A percentile compares a stretch with the other conserved stretches of the same genome.
Evolutionary conservation across 345 rosid genomes (phyloP).

Genomic region (Salix caprea): DNA sequence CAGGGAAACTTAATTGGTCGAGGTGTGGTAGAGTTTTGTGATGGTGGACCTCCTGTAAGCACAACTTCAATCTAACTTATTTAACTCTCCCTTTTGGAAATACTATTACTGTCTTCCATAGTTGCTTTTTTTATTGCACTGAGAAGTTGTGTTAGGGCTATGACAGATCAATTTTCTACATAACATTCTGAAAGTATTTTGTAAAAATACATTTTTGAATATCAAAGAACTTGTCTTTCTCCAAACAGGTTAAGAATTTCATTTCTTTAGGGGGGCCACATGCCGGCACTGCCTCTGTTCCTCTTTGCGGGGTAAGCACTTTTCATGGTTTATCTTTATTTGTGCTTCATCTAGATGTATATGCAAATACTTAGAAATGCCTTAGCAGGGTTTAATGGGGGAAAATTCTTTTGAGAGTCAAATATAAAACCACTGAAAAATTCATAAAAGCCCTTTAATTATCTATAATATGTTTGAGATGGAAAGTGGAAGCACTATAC

Average conservation of each 20-base stretch:
- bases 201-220: background rate
- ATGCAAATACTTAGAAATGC: background rate
- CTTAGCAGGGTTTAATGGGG: background rate
- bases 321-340: background rate
- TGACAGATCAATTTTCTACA: background rate
- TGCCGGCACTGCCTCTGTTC: constrained; percentile 95
- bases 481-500: background rate
- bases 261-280: constrained; percentile 92
- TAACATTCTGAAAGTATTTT: background rate
- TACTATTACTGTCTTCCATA: background rate
- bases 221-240: background rate
- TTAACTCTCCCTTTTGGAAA: background rate
- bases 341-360: background rate
- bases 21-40: constrained; percentile 80
- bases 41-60: constrained; percentile 73
- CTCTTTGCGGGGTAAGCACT: constrained; percentile 84
- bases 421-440: background rate
- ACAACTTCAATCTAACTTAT: background rate
- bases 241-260: constrained; percentile 66
- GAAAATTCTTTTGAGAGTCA: too few species aligned
- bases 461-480: background rate
- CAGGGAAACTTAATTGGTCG: constrained; percentile 95
- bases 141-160: background rate
- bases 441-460: background rate
- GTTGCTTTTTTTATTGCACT: background rate